phyloP scores from a whole-genome alignment of 2,329 filamentous ascomycete species.

The Diaporthe citriasiana region DNA sequence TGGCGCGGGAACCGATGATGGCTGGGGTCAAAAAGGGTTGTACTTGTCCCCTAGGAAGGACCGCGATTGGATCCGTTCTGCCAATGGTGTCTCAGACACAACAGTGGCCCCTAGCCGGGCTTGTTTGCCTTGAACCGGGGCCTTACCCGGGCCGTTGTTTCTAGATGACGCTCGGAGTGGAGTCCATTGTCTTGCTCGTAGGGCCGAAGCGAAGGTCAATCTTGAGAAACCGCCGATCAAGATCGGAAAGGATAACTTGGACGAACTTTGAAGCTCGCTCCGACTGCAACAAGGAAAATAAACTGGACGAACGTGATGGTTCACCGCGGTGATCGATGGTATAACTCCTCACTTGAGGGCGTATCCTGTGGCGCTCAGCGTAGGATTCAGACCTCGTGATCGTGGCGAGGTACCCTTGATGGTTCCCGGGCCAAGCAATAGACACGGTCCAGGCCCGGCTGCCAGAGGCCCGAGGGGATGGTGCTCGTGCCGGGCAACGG shows the following conservation, averaged over 20 bases:
- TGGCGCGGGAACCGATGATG: slow-evolving; percentile 8
- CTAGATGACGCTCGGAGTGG: not conserved
- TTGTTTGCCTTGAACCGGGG: not conserved
- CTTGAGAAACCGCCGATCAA: not conserved
- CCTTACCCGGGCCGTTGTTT: not conserved
- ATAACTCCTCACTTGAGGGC: slow-evolving; percentile 2
- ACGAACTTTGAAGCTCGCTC: not conserved
- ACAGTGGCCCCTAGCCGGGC: not conserved
- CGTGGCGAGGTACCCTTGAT: not conserved
- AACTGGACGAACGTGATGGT: not conserved
- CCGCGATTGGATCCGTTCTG: not conserved
- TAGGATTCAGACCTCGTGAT: not conserved
- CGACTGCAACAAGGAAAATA: too few species aligned
- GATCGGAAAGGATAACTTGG: not conserved
- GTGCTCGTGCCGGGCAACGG: not conserved
- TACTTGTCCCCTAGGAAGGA: not conserved
- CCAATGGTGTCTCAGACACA: not conserved
- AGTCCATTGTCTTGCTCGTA: not conserved
- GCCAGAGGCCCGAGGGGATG: not conserved
- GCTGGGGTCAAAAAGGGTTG: not conserved
- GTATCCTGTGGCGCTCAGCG: not conserved
- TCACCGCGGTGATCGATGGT: not conserved
- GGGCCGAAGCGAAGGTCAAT: slow-evolving; percentile 11
- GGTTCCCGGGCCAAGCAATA: not conserved
- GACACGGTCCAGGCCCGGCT: not conserved